Percentiles rank a stretch among this genome's conserved stretches.
Evolutionary conservation across 1,284 basidiomycete genomes (phyloP).

Genomic region (Vanrija sp.): DNA sequence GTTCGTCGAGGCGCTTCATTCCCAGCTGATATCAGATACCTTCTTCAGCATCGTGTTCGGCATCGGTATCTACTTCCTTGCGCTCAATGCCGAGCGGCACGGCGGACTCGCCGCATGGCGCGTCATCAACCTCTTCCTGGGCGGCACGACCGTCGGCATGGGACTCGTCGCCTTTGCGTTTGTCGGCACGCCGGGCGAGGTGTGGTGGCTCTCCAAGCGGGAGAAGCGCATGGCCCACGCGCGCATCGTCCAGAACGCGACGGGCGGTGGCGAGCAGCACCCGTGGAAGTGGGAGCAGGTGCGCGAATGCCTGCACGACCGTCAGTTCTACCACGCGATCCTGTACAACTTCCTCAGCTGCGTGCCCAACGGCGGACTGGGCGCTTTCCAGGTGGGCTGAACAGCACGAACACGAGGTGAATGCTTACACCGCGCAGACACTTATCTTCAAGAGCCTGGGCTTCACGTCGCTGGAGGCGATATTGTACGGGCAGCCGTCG

Average conservation of each 20-base stretch:
- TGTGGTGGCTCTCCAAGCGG: slow-evolving; percentile 20
- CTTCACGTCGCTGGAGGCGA: slow-evolving; percentile 18
- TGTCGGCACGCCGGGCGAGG: slow-evolving; percentile 24
- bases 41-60: slow-evolving; percentile 13
- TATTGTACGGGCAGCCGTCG: slow-evolving; percentile 22
- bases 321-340: slow-evolving; percentile 24
- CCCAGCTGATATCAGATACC: slow-evolving; percentile 1
- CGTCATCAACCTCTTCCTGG: slow-evolving; percentile 36
- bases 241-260: slow-evolving; percentile 18
- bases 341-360: slow-evolving; percentile 20
- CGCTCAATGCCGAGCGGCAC: slow-evolving; percentile 15
- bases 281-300: slow-evolving; percentile 28
- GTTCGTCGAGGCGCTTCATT: slow-evolving; percentile 11
- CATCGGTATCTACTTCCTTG: slow-evolving; percentile 26
- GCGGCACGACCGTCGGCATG: slow-evolving; percentile 19
- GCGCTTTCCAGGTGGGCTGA: slow-evolving; percentile 10
- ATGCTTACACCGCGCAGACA: background rate
- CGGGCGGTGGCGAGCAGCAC: slow-evolving; percentile 18
- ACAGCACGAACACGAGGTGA: no score
- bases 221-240: slow-evolving; percentile 19
- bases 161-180: slow-evolving; percentile 20
- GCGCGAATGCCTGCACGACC: slow-evolving; percentile 26
- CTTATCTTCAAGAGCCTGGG: slow-evolving; percentile 23
- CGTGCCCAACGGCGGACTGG: slow-evolving; percentile 26
- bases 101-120: slow-evolving; percentile 26